These are phyloP conservation scores for Xylogone sp. DNA, from an alignment of 2,329 filamentous ascomycete species.

Conservation along the genomic window DNA sequence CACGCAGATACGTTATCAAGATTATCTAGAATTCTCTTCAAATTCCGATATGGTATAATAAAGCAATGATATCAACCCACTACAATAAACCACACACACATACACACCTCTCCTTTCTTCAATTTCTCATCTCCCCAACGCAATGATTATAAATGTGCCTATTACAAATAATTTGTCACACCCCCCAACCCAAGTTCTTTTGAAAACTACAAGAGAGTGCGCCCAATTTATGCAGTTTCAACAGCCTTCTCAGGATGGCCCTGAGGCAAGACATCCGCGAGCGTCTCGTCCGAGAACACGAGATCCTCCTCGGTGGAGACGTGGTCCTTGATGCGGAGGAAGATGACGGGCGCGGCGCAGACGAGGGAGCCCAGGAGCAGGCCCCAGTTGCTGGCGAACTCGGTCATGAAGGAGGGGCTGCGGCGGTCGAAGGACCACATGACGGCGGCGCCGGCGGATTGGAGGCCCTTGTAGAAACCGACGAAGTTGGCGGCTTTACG, in stretches of 20 bases:
- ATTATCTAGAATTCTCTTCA: too few relatives aligned
- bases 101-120: too few relatives aligned
- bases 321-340: slow-evolving; percentile 74
- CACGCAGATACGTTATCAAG: too few relatives aligned
- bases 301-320: slow-evolving; percentile 74
- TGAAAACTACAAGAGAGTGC: too few relatives aligned
- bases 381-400: slow-evolving; percentile 73
- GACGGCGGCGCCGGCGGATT: slow-evolving; percentile 77
- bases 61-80: too few relatives aligned
- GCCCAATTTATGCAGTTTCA: neutral
- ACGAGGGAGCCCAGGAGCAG: slow-evolving; percentile 67
- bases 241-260: slow-evolving; percentile 1
- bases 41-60: too few relatives aligned
- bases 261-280: slow-evolving; percentile 57
- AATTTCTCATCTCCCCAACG: too few relatives aligned
- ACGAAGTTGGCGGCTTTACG: slow-evolving; percentile 86
- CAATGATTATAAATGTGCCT: too few relatives aligned
- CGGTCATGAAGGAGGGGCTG: slow-evolving; percentile 59
- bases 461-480: slow-evolving; percentile 83
- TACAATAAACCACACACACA: too few relatives aligned
- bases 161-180: too few relatives aligned
- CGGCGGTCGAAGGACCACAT: slow-evolving; percentile 64
- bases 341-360: slow-evolving; percentile 72
- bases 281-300: slow-evolving; percentile 77
- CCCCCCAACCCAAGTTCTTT: too few relatives aligned